These are phyloP conservation scores for Mortierella sp. DNA, from an alignment of 371 early-diverging fungal species.

Conservation along the genomic window DNA sequence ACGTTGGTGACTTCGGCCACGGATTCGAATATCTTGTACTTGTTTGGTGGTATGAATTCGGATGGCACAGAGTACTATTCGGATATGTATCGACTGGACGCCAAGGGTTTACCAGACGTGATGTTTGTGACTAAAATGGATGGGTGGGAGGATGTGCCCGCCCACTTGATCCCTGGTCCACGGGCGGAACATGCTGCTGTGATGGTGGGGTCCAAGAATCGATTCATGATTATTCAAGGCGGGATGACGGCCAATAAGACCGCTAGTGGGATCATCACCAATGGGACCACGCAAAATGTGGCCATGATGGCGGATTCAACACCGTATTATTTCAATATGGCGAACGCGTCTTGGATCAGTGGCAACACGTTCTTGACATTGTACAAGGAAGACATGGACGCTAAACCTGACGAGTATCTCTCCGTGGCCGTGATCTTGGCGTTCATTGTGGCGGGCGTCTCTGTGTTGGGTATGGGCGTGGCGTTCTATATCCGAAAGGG, in stretches of 20 bases:
- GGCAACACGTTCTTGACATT: neutral
- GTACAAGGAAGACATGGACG: neutral
- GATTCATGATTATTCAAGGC: conserved; percentile 41
- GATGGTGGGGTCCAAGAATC: conserved; percentile 1
- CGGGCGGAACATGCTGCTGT: conserved; percentile 32
- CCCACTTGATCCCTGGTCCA: conserved; percentile 20
- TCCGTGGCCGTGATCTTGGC: conserved; percentile 20
- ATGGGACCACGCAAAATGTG: neutral
- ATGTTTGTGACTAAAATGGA: no score
- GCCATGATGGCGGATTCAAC: conserved; percentile 1
- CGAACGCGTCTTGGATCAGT: conserved; percentile 18
- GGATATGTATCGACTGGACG: conserved; percentile 25
- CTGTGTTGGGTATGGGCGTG: conserved; percentile 24
- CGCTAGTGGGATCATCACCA: no score
- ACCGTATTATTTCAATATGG: conserved; percentile 26
- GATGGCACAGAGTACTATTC: conserved; percentile 6
- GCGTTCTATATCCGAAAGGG: conserved; percentile 33
- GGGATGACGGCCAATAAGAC: conserved; percentile 5
- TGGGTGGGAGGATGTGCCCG: no score
- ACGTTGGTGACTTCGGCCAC: conserved; percentile 18
- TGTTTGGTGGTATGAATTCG: conserved; percentile 37
- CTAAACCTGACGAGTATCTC: neutral
- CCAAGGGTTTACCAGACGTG: conserved; percentile 14
- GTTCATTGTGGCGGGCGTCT: conserved; percentile 27
- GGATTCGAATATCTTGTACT: conserved; percentile 14